phyloP scores from a whole-genome alignment of 164 flowering plant genomes.

The Pachysandra terminalis region DNA sequence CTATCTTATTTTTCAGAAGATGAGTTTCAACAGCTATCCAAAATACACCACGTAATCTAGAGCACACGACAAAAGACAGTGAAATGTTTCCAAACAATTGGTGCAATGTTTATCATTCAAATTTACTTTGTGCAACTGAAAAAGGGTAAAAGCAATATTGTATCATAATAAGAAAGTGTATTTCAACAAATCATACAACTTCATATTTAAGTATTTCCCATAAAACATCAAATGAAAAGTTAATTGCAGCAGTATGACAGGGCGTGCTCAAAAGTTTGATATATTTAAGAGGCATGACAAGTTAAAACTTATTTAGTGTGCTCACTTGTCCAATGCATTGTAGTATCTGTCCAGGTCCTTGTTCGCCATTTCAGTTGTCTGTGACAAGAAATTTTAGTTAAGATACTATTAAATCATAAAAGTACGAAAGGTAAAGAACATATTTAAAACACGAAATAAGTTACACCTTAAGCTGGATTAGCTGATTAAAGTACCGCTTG shows the following conservation, averaged over 20 bases:
- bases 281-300: background rate
- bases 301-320: slow-evolving; percentile 1
- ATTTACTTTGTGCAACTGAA: background rate
- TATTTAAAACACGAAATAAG: background rate
- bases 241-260: background rate
- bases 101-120: background rate
- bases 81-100: background rate
- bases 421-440: background rate
- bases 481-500: slow-evolving; percentile 86
- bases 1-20: too few species aligned
- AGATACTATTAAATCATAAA: background rate
- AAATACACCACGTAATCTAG: background rate
- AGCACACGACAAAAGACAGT: background rate
- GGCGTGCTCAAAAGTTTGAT: background rate
- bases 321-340: slow-evolving; percentile 98
- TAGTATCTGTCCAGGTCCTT: slow-evolving; percentile 97
- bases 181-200: background rate
- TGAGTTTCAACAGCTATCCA: too few species aligned
- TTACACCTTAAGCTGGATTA: slow-evolving; percentile 89
- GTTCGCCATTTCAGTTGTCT: slow-evolving; percentile 99
- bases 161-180: background rate
- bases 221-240: background rate
- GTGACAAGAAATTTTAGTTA: slow-evolving; percentile 16
- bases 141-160: background rate
- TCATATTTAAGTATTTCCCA: background rate